Base-by-base conservation (phyloP, 495 filamentous ascomycete genomes). In the Hyaloscypha finlandica region DNA sequence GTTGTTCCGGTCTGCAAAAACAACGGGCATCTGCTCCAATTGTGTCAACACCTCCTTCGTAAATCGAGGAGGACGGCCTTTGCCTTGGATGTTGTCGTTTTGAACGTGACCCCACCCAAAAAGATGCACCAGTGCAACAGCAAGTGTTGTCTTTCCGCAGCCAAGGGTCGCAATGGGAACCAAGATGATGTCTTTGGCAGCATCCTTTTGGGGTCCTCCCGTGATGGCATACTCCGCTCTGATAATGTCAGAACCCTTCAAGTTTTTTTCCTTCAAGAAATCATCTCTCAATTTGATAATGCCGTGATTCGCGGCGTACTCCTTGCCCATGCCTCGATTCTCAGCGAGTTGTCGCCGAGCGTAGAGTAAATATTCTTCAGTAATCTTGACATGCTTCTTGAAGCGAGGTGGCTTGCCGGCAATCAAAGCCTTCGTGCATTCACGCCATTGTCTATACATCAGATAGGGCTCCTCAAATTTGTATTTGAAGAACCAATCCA, bases 401-500 rank as follows among this genome's bases (percentile, higher is more conserved):
- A 84, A 89, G 63, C 84, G 90, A 11, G 92, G 92, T 29, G 85
- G 76, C 71, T 84, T 90, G 12, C 92, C 92, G 3, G 81, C 63
- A 61, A 98, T 97, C 59, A 97, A 80, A 12, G 92, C 84, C 77
- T 97, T 99, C 31, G 95, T 99, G 75, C 89, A 94, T 80, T 98
- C 95, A 45, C 95, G 90, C 95, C 95, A 99, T 78, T 98, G 96
- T 39, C 95, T 87, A 74, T 97, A 99, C 92, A 99, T 92, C 70
- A 99, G 79, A 76, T 99, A 99, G 0, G 95, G 95, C 79, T 99
- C 96, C 75, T 99, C 95, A 61, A 98, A 99, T 80, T 99, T 99
- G 84, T 92, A 99, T 76, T 99, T 99, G 88, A 98, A 99, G 79
- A 99, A 98, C 94, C 94, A 99, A 76, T 98, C 92, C 8, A 77